Conservation (phyloP, 2,329 filamentous ascomycete genomes). For the Lecanicillium sp. region DNA sequence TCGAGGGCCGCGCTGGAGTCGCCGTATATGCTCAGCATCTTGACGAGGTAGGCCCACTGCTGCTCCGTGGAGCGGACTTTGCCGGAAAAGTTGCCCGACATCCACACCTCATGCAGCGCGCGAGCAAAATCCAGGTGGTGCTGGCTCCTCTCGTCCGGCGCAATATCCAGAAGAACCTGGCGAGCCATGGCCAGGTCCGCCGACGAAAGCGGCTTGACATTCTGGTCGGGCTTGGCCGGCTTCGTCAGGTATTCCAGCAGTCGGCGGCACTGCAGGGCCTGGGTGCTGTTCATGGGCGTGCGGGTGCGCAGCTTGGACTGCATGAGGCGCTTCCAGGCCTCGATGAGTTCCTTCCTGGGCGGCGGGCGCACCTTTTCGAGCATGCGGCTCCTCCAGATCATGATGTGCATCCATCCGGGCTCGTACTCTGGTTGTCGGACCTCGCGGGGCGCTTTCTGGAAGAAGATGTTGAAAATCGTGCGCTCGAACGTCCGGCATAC, state of each 20-base stretch:
- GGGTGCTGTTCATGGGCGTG: conserved; percentile 53
- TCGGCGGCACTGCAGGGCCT: conserved; percentile 48
- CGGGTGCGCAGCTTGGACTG: conserved; percentile 40
- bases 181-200: conserved; percentile 38
- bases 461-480: conserved; percentile 53
- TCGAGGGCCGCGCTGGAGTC: conserved; percentile 45
- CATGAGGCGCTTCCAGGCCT: conserved; percentile 60
- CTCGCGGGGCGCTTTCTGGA: conserved; percentile 50
- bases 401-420: conserved; percentile 64
- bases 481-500: conserved; percentile 17
- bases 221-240: conserved; percentile 14
- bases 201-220: conserved; percentile 24
- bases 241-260: conserved; percentile 54
- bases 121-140: conserved; percentile 41
- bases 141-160: conserved; percentile 33
- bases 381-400: conserved; percentile 57
- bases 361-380: conserved; percentile 59
- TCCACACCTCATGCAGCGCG: conserved; percentile 29
- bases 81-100: conserved; percentile 14
- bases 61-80: conserved; percentile 12
- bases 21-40: conserved; percentile 45
- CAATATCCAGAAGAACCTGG: conserved; percentile 30
- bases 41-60: conserved; percentile 23
- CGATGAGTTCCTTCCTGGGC: conserved; percentile 50
- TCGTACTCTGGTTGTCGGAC: conserved; percentile 56